Percentiles rank a stretch among this genome's conserved stretches.
phyloP scores from a whole-genome alignment of 2,329 filamentous ascomycete genomes.

The Thermoascus crustaceus region DNA sequence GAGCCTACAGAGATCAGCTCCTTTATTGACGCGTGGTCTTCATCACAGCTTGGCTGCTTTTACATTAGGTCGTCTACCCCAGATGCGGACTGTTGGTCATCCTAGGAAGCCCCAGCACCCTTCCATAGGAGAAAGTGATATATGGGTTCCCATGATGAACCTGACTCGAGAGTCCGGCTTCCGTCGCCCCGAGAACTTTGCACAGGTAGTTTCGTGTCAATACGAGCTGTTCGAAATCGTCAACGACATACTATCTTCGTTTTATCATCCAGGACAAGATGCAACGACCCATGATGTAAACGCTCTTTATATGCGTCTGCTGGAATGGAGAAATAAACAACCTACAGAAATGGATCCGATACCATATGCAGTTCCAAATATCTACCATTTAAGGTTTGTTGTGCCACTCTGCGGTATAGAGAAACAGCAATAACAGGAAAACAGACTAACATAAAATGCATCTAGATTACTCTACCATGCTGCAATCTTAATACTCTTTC shows the following conservation, averaged over 20 bases:
- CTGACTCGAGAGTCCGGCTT: neutral
- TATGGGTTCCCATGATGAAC: neutral
- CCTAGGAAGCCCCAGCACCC: neutral
- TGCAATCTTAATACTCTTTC: neutral
- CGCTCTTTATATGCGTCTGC: neutral
- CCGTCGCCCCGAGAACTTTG: neutral
- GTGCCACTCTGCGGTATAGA: too few species aligned
- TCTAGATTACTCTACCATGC: constrained; percentile 2
- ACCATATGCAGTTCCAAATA: neutral
- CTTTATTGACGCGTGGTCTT: neutral
- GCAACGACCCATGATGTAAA: neutral
- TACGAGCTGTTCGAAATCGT: constrained; percentile 3
- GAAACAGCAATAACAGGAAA: too few species aligned
- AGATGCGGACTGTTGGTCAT: neutral
- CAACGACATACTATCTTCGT: neutral
- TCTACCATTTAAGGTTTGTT: constrained; percentile 1
- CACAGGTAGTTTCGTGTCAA: neutral
- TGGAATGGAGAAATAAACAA: neutral
- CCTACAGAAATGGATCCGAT: neutral
- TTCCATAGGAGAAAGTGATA: neutral
- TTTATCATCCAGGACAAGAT: neutral
- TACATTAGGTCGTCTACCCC: neutral
- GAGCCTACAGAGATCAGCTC: neutral
- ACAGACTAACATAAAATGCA: neutral
- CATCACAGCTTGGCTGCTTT: neutral